phyloP scores from a whole-genome alignment of 371 early-diverging fungal genomes.

The Mucor racemosus region DNA sequence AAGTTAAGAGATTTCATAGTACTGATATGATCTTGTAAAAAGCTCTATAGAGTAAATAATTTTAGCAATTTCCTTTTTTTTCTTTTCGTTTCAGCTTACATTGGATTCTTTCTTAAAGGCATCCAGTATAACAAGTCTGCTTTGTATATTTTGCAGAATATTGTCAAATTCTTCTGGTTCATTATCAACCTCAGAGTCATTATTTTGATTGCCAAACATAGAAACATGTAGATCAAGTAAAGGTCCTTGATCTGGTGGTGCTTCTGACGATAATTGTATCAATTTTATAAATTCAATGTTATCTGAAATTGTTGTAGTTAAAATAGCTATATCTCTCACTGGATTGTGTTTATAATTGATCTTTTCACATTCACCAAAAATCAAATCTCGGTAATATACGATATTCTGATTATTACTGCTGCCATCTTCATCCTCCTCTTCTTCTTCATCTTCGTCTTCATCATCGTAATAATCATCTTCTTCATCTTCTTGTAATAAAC shows the following conservation, averaged over 20 bases:
- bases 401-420: not conserved
- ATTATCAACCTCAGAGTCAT: slow-evolving; percentile 17
- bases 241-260: slow-evolving; percentile 16
- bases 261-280: slow-evolving; percentile 11
- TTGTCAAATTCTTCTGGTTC: slow-evolving; percentile 12
- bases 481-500: not conserved
- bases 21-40: slow-evolving; percentile 21
- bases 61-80: too few relatives aligned
- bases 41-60: slow-evolving; percentile 3
- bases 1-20: slow-evolving; percentile 17
- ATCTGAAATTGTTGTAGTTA: slow-evolving; percentile 10
- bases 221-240: slow-evolving; percentile 47
- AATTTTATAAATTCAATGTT: slow-evolving; percentile 27
- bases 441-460: slow-evolving; percentile 1
- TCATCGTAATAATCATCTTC: slow-evolving; percentile 11
- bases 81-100: not conserved
- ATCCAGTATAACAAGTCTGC: slow-evolving; percentile 11
- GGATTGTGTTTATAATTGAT: slow-evolving; percentile 10
- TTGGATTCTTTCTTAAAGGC: slow-evolving; percentile 6
- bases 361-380: not conserved
- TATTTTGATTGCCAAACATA: slow-evolving; percentile 26
- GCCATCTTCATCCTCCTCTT: not conserved
- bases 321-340: slow-evolving; percentile 18
- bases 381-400: slow-evolving; percentile 7
- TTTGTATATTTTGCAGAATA: slow-evolving; percentile 1